A percentile compares a stretch with the other conserved stretches of the same genome.
phyloP scores from a whole-genome alignment of 169 alveolate species.

The Cryptosporidium parvum region DNA sequence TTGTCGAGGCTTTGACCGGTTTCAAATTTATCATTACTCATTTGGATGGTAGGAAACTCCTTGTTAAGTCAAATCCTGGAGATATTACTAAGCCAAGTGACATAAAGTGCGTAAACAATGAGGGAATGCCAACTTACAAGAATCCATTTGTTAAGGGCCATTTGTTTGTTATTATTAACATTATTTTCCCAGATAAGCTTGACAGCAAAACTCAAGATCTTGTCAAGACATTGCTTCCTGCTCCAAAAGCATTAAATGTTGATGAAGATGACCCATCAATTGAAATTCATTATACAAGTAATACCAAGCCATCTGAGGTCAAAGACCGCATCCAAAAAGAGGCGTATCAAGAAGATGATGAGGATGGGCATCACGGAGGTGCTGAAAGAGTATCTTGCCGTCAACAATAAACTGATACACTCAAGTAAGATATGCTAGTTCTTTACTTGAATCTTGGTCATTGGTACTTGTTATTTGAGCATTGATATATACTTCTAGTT shows the following conservation, averaged over 20 bases:
- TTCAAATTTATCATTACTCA: conserved; percentile 91
- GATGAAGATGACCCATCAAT: conserved; percentile 64
- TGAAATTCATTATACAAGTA: conserved; percentile 65
- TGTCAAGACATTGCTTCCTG: conserved; percentile 44
- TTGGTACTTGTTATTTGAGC: conserved; percentile 3
- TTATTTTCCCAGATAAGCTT: conserved; percentile 90
- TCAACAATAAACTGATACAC: conserved; percentile 64
- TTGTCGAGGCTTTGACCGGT: conserved; percentile 96
- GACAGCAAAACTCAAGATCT: conserved; percentile 61
- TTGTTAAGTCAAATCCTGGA: conserved; percentile 86
- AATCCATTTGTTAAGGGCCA: conserved; percentile 94
- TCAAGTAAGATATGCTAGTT: not conserved
- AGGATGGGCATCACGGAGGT: conserved; percentile 78
- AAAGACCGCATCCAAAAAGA: conserved; percentile 72
- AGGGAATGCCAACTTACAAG: conserved; percentile 97
- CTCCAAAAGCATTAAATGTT: conserved; percentile 50
- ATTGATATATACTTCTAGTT: not conserved
- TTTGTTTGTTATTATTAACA: conserved; percentile 92
- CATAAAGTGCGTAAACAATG: conserved; percentile 90
- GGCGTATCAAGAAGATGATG: conserved; percentile 79
- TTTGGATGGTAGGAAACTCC: conserved; percentile 92
- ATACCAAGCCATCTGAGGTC: conserved; percentile 72
- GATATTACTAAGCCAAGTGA: conserved; percentile 92
- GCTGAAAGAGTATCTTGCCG: conserved; percentile 78
- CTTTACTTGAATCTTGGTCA: not conserved